Conservation (phyloP, 352 stramenopile genomes). For the Globisporangium cederbergense region DNA sequence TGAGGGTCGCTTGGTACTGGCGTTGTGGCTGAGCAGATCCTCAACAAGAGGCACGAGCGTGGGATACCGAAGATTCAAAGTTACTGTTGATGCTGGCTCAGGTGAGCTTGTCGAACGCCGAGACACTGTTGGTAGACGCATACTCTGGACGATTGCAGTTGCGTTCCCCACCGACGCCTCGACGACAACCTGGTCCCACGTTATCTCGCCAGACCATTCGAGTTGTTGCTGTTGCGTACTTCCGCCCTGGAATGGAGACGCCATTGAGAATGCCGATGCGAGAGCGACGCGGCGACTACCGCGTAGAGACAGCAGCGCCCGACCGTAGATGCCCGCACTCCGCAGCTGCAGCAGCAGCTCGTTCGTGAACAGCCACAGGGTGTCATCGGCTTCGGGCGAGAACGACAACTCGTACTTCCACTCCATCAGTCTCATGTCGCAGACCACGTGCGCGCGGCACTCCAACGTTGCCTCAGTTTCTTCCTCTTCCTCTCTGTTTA, state of each 20-base stretch:
- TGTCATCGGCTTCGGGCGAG: slow-evolving; percentile 25
- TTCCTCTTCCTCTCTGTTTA: background rate
- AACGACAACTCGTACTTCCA: slow-evolving; percentile 37
- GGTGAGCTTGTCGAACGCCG: background rate
- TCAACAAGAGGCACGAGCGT: slow-evolving; percentile 31
- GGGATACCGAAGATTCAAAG: slow-evolving; percentile 26
- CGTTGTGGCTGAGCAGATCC: slow-evolving; percentile 30
- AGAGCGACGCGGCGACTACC: slow-evolving; percentile 15
- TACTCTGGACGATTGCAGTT: slow-evolving; percentile 17
- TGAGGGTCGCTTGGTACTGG: slow-evolving; percentile 16
- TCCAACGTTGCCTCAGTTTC: slow-evolving; percentile 22
- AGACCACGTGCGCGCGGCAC: slow-evolving; percentile 19
- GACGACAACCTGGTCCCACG: slow-evolving; percentile 13
- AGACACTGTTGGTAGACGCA: slow-evolving; percentile 21
- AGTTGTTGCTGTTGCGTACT: background rate
- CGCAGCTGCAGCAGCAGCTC: slow-evolving; percentile 37
- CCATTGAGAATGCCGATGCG: slow-evolving; percentile 17
- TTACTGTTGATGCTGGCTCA: background rate
- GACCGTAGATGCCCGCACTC: slow-evolving; percentile 37
- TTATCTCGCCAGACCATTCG: slow-evolving; percentile 15
- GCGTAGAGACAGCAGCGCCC: slow-evolving; percentile 22
- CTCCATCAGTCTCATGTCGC: slow-evolving; percentile 23
- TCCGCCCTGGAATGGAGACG: slow-evolving; percentile 10
- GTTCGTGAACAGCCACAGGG: slow-evolving; percentile 43
- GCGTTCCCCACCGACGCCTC: slow-evolving; percentile 1